Evolutionary conservation across 805 yeast species (phyloP).

Genomic region (Nakazawaea sp.): DNA sequence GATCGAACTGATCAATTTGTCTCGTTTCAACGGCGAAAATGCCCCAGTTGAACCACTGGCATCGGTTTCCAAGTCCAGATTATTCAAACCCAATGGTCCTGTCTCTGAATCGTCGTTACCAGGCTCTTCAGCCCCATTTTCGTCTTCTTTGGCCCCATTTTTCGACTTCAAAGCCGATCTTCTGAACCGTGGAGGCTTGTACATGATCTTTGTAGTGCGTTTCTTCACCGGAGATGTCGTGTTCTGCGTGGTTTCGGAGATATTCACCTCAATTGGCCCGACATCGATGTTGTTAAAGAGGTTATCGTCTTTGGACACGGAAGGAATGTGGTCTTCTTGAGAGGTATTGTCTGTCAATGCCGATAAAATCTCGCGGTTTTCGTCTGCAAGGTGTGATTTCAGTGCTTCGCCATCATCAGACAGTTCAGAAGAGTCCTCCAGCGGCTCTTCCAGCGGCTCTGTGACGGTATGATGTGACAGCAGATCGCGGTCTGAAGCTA

Average conservation of each 20-base stretch:
- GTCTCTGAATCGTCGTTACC: slow-evolving; percentile 14
- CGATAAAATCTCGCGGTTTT: slow-evolving; percentile 24
- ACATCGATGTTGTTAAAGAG: slow-evolving; percentile 26
- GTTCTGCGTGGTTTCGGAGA: slow-evolving; percentile 12
- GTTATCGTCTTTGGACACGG: slow-evolving; percentile 24
- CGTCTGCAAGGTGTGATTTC: no score
- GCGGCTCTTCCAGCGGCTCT: neutral
- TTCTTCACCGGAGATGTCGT: slow-evolving; percentile 31
- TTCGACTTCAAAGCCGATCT: slow-evolving; percentile 15
- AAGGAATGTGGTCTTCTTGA: neutral
- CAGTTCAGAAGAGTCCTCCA: neutral
- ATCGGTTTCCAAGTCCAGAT: slow-evolving; percentile 11
- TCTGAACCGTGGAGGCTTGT: slow-evolving; percentile 41
- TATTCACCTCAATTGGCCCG: slow-evolving; percentile 16
- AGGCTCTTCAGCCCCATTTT: slow-evolving; percentile 20
- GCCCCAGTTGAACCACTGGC: neutral
- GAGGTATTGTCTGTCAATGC: slow-evolving; percentile 27
- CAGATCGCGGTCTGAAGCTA: slow-evolving; percentile 16
- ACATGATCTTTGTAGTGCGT: slow-evolving; percentile 33
- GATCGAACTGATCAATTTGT: slow-evolving; percentile 33
- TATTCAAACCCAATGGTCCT: slow-evolving; percentile 24
- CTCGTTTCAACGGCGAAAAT: slow-evolving; percentile 15
- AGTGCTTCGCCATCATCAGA: slow-evolving; percentile 18
- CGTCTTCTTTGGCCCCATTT: slow-evolving; percentile 16
- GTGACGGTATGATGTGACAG: slow-evolving; percentile 4